These are phyloP conservation scores for Solanum tacnaense DNA, from an alignment of 257 asterid species.

Conservation along the genomic window DNA sequence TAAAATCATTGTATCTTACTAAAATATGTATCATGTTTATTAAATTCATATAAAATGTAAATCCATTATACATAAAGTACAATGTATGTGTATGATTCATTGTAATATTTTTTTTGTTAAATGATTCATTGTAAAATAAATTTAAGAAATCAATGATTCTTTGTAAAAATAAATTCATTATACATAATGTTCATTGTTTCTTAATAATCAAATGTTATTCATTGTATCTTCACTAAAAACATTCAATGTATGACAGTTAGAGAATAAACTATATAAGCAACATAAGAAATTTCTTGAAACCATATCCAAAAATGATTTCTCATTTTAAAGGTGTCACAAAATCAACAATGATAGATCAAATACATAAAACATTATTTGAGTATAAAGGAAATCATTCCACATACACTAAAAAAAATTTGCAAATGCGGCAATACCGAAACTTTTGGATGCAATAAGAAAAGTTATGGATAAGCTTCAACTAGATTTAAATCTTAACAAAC, in stretches of 20 bases:
- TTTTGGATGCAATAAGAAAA: neutral
- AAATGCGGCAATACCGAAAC: too few relatives aligned
- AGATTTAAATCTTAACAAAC: too few relatives aligned
- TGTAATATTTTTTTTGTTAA: neutral
- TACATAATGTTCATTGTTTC: neutral
- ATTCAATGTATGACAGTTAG: neutral
- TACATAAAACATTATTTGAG: too few relatives aligned
- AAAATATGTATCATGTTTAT: too few relatives aligned
- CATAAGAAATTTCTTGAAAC: neutral
- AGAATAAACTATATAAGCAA: neutral
- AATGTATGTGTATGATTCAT: neutral
- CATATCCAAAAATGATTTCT: neutral
- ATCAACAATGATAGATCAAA: too few relatives aligned
- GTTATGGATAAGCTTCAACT: too few relatives aligned
- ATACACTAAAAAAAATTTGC: too few relatives aligned
- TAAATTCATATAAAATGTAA: neutral
- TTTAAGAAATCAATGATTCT: neutral
- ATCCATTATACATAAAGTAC: neutral
- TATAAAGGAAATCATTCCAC: too few relatives aligned
- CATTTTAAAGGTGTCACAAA: neutral
- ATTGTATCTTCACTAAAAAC: neutral
- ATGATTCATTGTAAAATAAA: neutral
- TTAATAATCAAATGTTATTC: neutral
- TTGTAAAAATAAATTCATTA: neutral
- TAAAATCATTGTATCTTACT: neutral